Evolutionary conservation across 805 yeast genomes (phyloP).

Genomic region (Kodamaea nitidulidarum): DNA sequence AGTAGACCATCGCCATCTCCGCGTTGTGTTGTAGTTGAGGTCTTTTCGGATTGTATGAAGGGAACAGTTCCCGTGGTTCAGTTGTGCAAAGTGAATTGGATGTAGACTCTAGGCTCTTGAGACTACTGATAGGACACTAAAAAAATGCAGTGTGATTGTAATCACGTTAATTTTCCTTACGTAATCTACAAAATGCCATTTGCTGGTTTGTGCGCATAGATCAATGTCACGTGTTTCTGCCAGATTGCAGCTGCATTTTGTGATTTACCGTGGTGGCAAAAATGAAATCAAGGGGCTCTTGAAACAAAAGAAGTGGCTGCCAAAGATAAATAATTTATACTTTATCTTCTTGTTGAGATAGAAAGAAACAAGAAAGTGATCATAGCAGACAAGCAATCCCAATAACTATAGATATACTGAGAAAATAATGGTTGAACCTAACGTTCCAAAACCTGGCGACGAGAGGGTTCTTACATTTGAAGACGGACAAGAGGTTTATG

Average conservation of each 20-base stretch:
- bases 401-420: too few relatives aligned
- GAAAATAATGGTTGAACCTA: not conserved
- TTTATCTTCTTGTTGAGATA: not conserved
- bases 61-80: too few relatives aligned
- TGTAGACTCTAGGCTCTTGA: too few relatives aligned
- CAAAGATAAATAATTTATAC: not conserved
- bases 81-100: too few relatives aligned
- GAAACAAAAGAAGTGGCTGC: not conserved
- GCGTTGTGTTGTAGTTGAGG: not conserved
- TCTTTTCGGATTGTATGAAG: too few relatives aligned
- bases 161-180: not conserved
- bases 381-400: not conserved
- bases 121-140: not conserved
- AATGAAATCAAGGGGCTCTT: not conserved
- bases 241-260: not conserved
- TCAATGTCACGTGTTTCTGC: not conserved
- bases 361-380: too few relatives aligned
- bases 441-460: constrained; percentile 2
- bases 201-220: not conserved
- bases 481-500: constrained; percentile 14
- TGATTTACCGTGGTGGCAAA: constrained; percentile 1
- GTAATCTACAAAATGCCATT: not conserved
- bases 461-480: constrained; percentile 12
- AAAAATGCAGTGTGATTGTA: not conserved
- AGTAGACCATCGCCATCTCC: constrained; percentile 15